These are phyloP conservation scores for Apophysomyces trapeziformis DNA, from an alignment of 371 early-diverging fungal genomes.

Conservation along the genomic window DNA sequence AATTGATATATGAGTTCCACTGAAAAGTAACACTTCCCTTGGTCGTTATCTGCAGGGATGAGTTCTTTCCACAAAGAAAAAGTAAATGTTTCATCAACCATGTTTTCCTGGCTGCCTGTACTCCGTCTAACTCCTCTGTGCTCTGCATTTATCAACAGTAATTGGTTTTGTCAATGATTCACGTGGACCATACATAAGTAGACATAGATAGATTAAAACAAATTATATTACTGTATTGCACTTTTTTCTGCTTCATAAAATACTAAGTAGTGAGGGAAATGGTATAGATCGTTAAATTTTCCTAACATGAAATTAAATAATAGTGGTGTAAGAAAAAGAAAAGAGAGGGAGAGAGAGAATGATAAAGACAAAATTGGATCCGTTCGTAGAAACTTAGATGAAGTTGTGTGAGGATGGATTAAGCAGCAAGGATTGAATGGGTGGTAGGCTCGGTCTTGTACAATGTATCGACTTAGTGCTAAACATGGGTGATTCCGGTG, in stretches of 20 bases:
- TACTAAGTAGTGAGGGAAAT: neutral
- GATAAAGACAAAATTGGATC: neutral
- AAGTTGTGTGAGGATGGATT: neutral
- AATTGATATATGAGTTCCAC: conserved; percentile 3
- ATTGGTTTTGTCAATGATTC: neutral
- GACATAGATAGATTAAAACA: conserved; percentile 7
- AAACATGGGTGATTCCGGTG: neutral
- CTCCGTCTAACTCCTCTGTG: neutral
- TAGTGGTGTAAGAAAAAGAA: neutral
- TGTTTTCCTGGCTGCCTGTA: neutral
- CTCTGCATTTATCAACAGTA: conserved; percentile 1
- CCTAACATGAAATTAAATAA: neutral
- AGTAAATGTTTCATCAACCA: neutral
- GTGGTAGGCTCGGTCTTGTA: conserved; percentile 17
- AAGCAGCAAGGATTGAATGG: conserved; percentile 25
- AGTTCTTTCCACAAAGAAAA: neutral
- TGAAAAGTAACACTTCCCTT: conserved; percentile 2
- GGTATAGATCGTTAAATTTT: neutral
- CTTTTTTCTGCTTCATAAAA: neutral
- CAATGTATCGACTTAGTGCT: neutral
- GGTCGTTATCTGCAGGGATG: neutral
- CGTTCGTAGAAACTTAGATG: conserved; percentile 8
- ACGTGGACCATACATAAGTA: neutral
- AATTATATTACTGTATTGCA: conserved; percentile 1
- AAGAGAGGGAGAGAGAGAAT: neutral